Base-by-base conservation (phyloP, 768 basidiomycete species). In the Amanita brunnescens region DNA sequence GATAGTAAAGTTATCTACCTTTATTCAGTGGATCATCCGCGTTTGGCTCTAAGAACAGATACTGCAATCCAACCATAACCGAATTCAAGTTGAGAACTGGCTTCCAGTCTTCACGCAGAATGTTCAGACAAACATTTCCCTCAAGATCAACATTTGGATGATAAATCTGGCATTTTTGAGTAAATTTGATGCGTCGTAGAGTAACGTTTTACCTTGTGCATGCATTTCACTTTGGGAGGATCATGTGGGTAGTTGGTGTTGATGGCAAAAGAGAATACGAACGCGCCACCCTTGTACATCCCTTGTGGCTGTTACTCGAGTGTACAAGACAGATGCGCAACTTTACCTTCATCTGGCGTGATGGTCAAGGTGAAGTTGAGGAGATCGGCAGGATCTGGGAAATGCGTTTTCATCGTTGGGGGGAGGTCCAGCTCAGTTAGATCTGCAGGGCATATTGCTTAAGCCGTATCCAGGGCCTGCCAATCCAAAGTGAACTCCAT, bases 101-200 rank as follows among this genome's bases (percentile, higher is more conserved):
- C 64, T 99, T 99, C 96, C 96, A 99, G 70, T 99, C 96, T 73
- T 99, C 96, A 64, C 96, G 83, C 53, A 98, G 79, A 64, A 98
- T 97, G 70, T 98, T 98, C 60, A 99, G 68, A 73, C 96, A 99
- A 41, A 99, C 95, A 59, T 98, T 98, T 40, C 96, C 96, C 64
- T 97, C 92, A 33, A 96, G 78, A 67, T 99, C 96, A 47, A 99
- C 86, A 62, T 99, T 99, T 0, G 96, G 96, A 65, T 99, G 96
- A 67, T 99, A 99, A 63, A 98, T 97, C 95, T 98, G 57, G 46
- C 32, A 18, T 24, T 51, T 7, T 46, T 61, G 8, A 59, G 42
- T 26, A 47, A 26, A 46, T 10, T 37, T 35, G 16, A n/a, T 52
- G n/a, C 35, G 30, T 39, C 2, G 9, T 41, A 34, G 37, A 49